Evolutionary conservation across 2,329 filamentous ascomycete genomes (phyloP), one percentile per base, ranked within the genome.

Genomic region (Ophiostoma pallidulum): DNA sequence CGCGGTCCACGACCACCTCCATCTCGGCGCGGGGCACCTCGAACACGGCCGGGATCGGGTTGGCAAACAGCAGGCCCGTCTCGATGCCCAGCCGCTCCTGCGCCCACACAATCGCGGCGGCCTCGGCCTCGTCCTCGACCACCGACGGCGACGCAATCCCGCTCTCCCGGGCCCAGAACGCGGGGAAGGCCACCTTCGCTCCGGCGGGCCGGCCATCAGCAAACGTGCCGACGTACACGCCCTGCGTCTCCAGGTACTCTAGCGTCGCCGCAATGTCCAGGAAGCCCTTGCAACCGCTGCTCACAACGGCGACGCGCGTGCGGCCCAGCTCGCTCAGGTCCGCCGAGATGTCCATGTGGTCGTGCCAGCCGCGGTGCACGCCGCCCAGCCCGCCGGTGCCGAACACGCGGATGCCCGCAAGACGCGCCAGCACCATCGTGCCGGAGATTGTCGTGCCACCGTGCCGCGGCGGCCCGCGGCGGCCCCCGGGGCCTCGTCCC

Each of bases 251-350:
- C 18, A 83, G 70, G 56, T 74, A 74, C 68, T 98, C 92, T 5
- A 98, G 73, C 0, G 92, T 98, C 45, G 87, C 76, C 3, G 85
- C 81, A 51, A 96, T 89, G 61, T 98, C 92, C 32, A 98, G 73
- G 64, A 98, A 97, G 53, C 91, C 92, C 68, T 98, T 98, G 68
- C 88, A 94, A 13, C 92, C 92, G 54, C 86, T 88, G 64, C 84
- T 86, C 45, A 98, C 73, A 3, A 98, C 90, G 22, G 90, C 84
- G 45, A 98, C 83, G 10, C 86, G 80, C 8, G 90, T 96, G 49
- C 89, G 77, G 14, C 92, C 90, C 43, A 98, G 77, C 71, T 97
- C 92, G 4, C 87, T 96, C 51, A 98, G 73, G 66, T 98, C 92
- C 35, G 92, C 91, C 51, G 91, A 97, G 53, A 98, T 79, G 62